These are phyloP conservation scores for Vicia villosa DNA, from an alignment of 306 rosid species.

Conservation along the genomic window DNA sequence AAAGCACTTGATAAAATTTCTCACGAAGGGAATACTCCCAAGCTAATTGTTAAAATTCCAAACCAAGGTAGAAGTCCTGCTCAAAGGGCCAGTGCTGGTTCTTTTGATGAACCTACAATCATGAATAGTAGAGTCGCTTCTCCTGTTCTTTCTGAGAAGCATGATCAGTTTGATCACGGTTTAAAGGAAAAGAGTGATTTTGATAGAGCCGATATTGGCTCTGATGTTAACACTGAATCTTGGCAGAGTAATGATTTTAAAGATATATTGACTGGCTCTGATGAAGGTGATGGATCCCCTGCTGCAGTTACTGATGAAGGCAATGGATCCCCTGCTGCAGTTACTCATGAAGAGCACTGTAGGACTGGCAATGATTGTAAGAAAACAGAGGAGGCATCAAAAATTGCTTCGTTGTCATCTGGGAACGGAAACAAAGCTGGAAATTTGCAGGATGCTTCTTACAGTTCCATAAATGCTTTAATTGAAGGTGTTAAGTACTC, in stretches of 20 bases:
- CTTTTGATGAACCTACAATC: slow-evolving; percentile 57
- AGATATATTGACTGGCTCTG: slow-evolving; percentile 58
- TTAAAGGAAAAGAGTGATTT: slow-evolving; percentile 51
- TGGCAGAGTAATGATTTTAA: slow-evolving; percentile 61
- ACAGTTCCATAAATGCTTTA: slow-evolving; percentile 74
- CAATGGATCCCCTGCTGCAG: slow-evolving; percentile 48
- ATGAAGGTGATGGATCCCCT: slow-evolving; percentile 58
- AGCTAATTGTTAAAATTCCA: slow-evolving; percentile 69
- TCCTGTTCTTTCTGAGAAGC: slow-evolving; percentile 55
- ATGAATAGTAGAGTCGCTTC: slow-evolving; percentile 61
- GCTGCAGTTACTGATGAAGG: slow-evolving; percentile 40
- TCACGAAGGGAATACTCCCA: slow-evolving; percentile 57
- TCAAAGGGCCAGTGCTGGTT: slow-evolving; percentile 54
- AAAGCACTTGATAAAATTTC: slow-evolving; percentile 51
- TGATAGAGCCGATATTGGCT: slow-evolving; percentile 45
- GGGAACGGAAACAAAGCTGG: slow-evolving; percentile 50
- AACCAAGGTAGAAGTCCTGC: slow-evolving; percentile 66
- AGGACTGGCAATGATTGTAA: slow-evolving; percentile 43
- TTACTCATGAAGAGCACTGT: not conserved
- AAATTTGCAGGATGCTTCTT: slow-evolving; percentile 67
- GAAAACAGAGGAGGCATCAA: slow-evolving; percentile 47
- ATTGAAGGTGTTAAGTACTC: slow-evolving; percentile 82
- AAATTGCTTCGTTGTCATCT: slow-evolving; percentile 53
- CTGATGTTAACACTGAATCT: slow-evolving; percentile 50
- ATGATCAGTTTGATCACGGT: slow-evolving; percentile 56